These are phyloP conservation scores for Lentinula novae-zelandiae DNA, from an alignment of 1,284 basidiomycete species.

Conservation along the genomic window DNA sequence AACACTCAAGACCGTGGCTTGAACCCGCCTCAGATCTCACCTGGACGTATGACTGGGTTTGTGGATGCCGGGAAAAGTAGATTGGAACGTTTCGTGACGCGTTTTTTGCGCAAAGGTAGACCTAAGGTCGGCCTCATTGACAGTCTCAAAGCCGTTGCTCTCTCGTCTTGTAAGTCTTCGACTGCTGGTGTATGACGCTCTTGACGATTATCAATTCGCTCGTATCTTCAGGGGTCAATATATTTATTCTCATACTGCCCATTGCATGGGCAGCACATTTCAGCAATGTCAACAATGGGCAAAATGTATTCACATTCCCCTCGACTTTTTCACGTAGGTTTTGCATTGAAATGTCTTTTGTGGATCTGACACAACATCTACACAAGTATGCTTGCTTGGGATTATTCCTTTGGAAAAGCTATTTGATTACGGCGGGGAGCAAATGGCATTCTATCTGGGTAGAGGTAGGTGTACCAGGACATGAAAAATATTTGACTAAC, in stretches of 20 bases:
- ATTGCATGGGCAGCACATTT: constrained; percentile 63
- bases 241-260: constrained; percentile 56
- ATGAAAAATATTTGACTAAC: constrained; percentile 26
- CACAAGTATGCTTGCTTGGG: constrained; percentile 48
- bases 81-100: constrained; percentile 35
- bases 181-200: background rate
- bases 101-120: constrained; percentile 49
- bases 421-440: constrained; percentile 60
- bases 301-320: constrained; percentile 23
- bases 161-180: constrained; percentile 48
- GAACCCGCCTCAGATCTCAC: background rate
- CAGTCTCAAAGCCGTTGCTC: constrained; percentile 42
- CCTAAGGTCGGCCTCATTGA: constrained; percentile 38
- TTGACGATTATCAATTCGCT: constrained; percentile 3
- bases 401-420: constrained; percentile 55
- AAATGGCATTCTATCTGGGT: constrained; percentile 46
- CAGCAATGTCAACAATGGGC: constrained; percentile 14
- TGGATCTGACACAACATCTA: background rate
- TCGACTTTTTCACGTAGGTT: constrained; percentile 37
- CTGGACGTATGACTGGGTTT: background rate
- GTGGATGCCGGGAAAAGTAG: constrained; percentile 4
- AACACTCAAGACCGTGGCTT: background rate
- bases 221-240: constrained; percentile 39
- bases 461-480: background rate
- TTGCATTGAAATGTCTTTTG: background rate